Evolutionary conservation across 169 alveolate genomes (phyloP), one percentile per base, ranked within the genome.

Genomic region (Besnoitia besnoiti): DNA sequence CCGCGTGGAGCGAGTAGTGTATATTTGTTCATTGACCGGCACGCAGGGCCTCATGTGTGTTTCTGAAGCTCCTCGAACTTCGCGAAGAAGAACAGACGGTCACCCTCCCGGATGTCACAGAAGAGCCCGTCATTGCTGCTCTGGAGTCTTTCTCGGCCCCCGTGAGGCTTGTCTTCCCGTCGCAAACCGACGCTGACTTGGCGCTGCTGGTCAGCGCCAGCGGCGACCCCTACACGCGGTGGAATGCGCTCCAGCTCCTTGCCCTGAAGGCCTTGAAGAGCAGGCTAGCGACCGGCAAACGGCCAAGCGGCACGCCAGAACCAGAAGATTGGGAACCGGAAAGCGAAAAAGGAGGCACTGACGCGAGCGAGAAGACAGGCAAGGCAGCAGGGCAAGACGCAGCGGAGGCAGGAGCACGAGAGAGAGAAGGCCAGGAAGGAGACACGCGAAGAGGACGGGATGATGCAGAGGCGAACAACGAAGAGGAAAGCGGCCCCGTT

Each of bases 141-240:
- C 88, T 47, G 10, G 79, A 99, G 59, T 97, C 94, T 35, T 98
- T 98, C 91, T 95, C 98, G 7, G 99, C 99, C n/a, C 99, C 99
- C 14, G 98, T 97, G 44, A 93, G 95, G 89, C 95, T 98, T 42
- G 95, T 94, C 91, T 89, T 50, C 55, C 94, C 94, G 50, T 96
- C 95, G 93, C 90, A 96, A 2, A 97, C 94, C 37, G 97, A 95
- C 42, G 98, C 97, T 10, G 79, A 62, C 24, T 19, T 73, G 82
- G 82, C 82, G 39, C 14, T 73, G 12, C n/a, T 73, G 12, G 46
- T 37, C 3, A 42, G 47, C 82, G 46, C 39, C 46, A 37, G 46
- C 82, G 16, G 10, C 46, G 82, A 73, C 24, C 82, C 82, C 8
- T 73, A 27, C 46, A 37, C 47, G 8, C 82, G 82, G 12, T 73